Evolutionary conservation across 345 rosid species (phyloP).

Genomic region (Schrenkiella parvula): DNA sequence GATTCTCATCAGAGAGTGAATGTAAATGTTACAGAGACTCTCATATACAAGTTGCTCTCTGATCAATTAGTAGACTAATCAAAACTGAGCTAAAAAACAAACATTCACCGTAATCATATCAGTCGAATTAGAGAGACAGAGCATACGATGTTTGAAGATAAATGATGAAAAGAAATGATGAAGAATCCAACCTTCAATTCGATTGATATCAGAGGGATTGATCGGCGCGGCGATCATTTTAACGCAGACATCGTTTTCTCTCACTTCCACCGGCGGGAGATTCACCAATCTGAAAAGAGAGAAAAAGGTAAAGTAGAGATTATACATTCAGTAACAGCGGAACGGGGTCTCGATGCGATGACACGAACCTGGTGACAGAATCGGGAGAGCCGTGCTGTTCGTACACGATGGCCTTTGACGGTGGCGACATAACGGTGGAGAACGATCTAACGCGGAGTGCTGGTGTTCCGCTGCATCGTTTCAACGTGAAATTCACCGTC

Average conservation of each 20-base stretch:
- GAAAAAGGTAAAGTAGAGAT: not conserved
- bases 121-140: not conserved
- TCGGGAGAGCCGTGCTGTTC: slow-evolving; percentile 80
- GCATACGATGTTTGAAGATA: not conserved
- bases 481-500: not conserved
- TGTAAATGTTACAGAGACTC: not conserved
- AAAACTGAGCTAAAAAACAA: not conserved
- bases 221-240: slow-evolving; percentile 90
- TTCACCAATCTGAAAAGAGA: slow-evolving; percentile 44
- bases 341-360: not conserved
- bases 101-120: not conserved
- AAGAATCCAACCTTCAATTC: slow-evolving; percentile 62
- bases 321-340: not conserved
- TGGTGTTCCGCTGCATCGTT: not conserved
- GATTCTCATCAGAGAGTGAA: too few relatives aligned
- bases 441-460: slow-evolving; percentile 33
- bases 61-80: not conserved
- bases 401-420: slow-evolving; percentile 76
- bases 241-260: slow-evolving; percentile 73
- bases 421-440: slow-evolving; percentile 67
- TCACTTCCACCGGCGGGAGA: slow-evolving; percentile 68
- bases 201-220: slow-evolving; percentile 86
- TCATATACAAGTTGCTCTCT: not conserved
- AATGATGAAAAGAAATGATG: not conserved
- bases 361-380: slow-evolving; percentile 59